These are phyloP conservation scores for Houttuynia cordata DNA, from an alignment of 164 flowering plant species.

Conservation along the genomic window DNA sequence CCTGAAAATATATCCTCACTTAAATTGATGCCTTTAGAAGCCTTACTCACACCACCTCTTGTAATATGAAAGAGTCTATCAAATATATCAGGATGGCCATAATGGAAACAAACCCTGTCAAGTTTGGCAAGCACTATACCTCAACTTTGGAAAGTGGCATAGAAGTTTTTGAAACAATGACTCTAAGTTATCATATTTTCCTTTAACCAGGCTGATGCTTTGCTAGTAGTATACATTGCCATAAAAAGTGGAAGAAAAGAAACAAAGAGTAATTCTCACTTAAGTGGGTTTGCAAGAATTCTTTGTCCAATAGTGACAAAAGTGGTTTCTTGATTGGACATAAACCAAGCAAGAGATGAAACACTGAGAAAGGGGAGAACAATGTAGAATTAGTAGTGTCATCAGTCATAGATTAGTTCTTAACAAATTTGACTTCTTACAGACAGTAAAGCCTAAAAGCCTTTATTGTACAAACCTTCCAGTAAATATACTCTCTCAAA, in stretches of 20 bases:
- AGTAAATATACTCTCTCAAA: conserved; percentile 32
- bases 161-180: too few relatives aligned
- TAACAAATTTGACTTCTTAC: too few relatives aligned
- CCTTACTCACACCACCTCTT: conserved; percentile 38
- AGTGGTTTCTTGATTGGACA: conserved; percentile 99
- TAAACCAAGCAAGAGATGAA: conserved; percentile 98
- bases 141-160: background rate
- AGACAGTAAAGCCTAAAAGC: background rate
- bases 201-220: background rate
- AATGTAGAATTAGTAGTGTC: background rate
- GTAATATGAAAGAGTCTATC: conserved; percentile 32
- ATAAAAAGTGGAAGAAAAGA: background rate
- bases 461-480: conserved; percentile 21
- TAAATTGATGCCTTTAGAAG: conserved; percentile 25
- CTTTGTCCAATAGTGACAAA: conserved; percentile 98
- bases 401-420: background rate
- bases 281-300: conserved; percentile 76
- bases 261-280: conserved; percentile 31
- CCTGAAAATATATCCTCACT: conserved; percentile 40
- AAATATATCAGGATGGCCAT: conserved; percentile 40
- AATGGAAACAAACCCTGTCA: conserved; percentile 33
- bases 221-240: background rate
- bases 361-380: conserved; percentile 42
- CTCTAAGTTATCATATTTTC: too few relatives aligned
- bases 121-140: conserved; percentile 2